Conservation (phyloP, 345 rosid species). For the Linum tenue region DNA sequence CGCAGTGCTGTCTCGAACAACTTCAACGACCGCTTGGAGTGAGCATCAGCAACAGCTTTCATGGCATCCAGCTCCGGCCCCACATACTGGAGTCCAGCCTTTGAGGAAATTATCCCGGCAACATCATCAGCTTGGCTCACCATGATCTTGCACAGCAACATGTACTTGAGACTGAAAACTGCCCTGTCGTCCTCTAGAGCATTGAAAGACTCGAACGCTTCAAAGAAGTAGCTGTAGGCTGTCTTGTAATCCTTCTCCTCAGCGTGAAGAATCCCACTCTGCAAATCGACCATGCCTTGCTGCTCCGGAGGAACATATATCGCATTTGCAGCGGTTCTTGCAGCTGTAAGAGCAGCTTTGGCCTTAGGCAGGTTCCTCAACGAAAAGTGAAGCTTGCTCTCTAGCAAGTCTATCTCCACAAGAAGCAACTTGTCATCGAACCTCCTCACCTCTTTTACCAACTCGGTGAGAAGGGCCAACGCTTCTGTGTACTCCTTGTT, state of each 20-base stretch:
- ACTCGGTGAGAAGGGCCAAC: slow-evolving; percentile 47
- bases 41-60: slow-evolving; percentile 97
- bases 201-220: slow-evolving; percentile 88
- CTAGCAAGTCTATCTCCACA: slow-evolving; percentile 83
- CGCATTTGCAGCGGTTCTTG: slow-evolving; percentile 94
- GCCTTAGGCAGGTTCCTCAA: slow-evolving; percentile 87
- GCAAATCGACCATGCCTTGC: slow-evolving; percentile 88
- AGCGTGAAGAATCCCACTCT: slow-evolving; percentile 95
- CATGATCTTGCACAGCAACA: slow-evolving; percentile 91
- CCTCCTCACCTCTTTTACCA: slow-evolving; percentile 88
- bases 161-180: slow-evolving; percentile 82
- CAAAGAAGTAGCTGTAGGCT: slow-evolving; percentile 87
- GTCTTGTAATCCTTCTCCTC: slow-evolving; percentile 98
- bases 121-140: slow-evolving; percentile 96
- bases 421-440: slow-evolving; percentile 90
- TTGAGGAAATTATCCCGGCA: slow-evolving; percentile 77
- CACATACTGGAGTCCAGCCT: slow-evolving; percentile 77
- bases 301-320: slow-evolving; percentile 91
- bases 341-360: slow-evolving; percentile 93
- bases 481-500: slow-evolving; percentile 72
- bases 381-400: slow-evolving; percentile 90
- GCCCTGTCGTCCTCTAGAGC: slow-evolving; percentile 85
- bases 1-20: slow-evolving; percentile 70
- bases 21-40: slow-evolving; percentile 78
- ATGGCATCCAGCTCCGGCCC: slow-evolving; percentile 90